Evolutionary conservation across 2,329 filamentous ascomycete species (phyloP), one percentile per base, ranked within the genome.

Genomic region (Fusarium equiseti): DNA sequence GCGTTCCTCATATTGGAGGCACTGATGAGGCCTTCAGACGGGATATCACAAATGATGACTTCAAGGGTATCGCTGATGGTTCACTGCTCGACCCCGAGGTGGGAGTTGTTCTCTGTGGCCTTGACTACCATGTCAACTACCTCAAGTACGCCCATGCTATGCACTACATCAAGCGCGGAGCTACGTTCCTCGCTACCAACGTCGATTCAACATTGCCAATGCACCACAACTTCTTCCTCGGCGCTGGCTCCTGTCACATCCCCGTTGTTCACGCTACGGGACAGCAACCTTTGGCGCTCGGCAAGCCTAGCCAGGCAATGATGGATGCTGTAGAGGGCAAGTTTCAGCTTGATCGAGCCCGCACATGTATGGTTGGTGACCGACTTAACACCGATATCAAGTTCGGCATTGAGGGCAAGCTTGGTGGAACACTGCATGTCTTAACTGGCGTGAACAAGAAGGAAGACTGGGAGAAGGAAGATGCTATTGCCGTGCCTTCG

Each of bases 261-360:
- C 93, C 94, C 3, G 82, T 99, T 64, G 85, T 91, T 57, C 91
- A 92, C 79, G 93, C 93, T 85, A 85, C 88, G 6, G 85, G 85
- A 20, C 82, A 88, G 78, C 86, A 92, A 75, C 95, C 96, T 1
- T 81, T 94, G 32, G 90, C 93, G 5, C 83, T 98, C 43, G 96
- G 96, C 1, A 99, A 99, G 83, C 96, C 96, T 5, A 97, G 94
- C 79, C 94, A 97, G 83, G 95, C 95, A 6, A 99, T 99, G 96
- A 97, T 99, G 95, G 95, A 98, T 80, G 94, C 96, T 5, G 92
- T 99, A 61, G 95, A 98, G 84, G 95, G 95, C 63, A 97, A 97
- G 81, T 98, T 98, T 80, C 87, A 92, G 73, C 91, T 99, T 57
- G 91, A 98, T 79, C 88, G 95, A 40, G 88, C 86, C 65, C 90